These are phyloP conservation scores for Emiliania huxleyi DNA, from an alignment of 78 protist species.

Conservation along the genomic window DNA sequence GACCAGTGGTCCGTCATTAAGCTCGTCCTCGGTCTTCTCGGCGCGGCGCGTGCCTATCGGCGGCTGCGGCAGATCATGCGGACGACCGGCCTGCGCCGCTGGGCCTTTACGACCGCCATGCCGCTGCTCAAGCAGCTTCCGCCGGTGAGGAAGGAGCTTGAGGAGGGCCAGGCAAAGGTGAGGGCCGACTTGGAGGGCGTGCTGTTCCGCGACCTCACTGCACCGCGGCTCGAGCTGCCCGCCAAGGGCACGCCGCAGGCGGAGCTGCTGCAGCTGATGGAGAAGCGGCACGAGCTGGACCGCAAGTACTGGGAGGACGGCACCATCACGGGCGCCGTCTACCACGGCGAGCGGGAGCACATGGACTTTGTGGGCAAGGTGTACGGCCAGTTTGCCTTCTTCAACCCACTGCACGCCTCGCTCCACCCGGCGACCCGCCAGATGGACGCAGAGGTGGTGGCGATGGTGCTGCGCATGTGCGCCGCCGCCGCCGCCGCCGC, in stretches of 20 bases:
- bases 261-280: background rate
- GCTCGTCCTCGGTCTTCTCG: background rate
- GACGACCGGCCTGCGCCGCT: background rate
- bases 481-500: no score
- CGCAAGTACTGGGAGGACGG: background rate
- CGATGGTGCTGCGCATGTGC: conserved; percentile 57
- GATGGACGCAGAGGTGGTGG: conserved; percentile 81
- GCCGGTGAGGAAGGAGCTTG: background rate
- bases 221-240: background rate
- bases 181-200: background rate
- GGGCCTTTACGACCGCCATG: background rate
- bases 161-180: background rate
- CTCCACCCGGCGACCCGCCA: conserved; percentile 71
- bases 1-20: background rate
- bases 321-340: conserved; percentile 10
- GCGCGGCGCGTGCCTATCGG: background rate
- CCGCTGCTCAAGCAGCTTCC: background rate
- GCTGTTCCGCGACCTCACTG: background rate
- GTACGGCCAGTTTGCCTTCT: conserved; percentile 53
- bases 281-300: background rate
- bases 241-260: background rate
- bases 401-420: conserved; percentile 83
- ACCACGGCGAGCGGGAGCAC: background rate
- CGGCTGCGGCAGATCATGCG: background rate
- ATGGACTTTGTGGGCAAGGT: background rate